Evolutionary conservation across 2,329 filamentous ascomycete species (phyloP), one percentile per base, ranked within the genome.

Genomic region (Trichoderma sp.): DNA sequence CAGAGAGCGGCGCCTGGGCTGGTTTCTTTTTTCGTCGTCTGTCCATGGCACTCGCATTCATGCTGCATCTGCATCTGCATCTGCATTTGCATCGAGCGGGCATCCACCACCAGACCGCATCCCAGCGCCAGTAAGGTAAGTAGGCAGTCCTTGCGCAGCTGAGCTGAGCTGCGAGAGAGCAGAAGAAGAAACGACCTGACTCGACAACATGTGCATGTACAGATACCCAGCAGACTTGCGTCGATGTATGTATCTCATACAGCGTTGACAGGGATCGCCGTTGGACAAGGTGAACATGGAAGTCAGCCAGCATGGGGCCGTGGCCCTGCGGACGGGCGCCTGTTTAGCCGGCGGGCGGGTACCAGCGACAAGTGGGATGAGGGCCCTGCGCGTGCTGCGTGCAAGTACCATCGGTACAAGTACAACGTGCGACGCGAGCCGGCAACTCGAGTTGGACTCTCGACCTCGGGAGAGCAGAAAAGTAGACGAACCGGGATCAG

Each of bases 311-410:
- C 41, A 57, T 50, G 59, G 64, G 51, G 51, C 64, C 43, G 39
- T 47, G 60, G 24, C 45, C 47, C 48, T 43, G 63, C 28, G 56
- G 59, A 62, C 64, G 64, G 64, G 64, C 59, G 64, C 64, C 61
- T 63, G 59, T 66, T 66, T 63, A 66, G 64, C 64, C 64, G 52
- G 44, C 43, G 59, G 52, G 52, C 59, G 52, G 59, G 34, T 39
- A 39, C 34, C 34, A 39, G 34, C 34, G 34, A 39, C 34, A 39
- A 39, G 34, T 39, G 34, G 34, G 34, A 39, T 39, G 34, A 39
- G 34, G 34, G 59, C 64, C 59, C 45, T 62, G 48, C 47, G 59
- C 34, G 34, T 39, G 34, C 10, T 39, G 34, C 34, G 34, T 14
- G 34, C 34, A 39, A 14, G 34, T 39, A 39, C 12, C 10, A 39